A percentile compares a stretch with the other conserved stretches of the same genome.
Evolutionary conservation across 257 asterid species (phyloP).

Genomic region (Solanum verrucosum): DNA sequence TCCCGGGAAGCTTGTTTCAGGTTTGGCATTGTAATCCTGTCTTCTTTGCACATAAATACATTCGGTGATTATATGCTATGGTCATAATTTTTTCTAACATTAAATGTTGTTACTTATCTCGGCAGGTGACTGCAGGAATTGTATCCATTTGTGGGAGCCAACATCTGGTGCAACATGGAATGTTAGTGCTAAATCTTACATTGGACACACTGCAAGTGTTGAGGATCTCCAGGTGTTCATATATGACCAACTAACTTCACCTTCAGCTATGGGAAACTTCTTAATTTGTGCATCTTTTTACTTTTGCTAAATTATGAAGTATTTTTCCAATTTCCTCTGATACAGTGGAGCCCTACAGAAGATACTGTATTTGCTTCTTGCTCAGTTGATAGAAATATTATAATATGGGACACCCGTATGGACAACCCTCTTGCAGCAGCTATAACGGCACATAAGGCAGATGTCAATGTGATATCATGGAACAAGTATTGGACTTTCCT

Average conservation of each 20-base stretch:
- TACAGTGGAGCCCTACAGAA: constrained; percentile 96
- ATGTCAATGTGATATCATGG: constrained; percentile 97
- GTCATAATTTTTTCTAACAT: neutral
- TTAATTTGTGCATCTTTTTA: neutral
- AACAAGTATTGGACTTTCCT: constrained; percentile 49
- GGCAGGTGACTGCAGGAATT: constrained; percentile 77
- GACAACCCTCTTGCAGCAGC: constrained; percentile 76
- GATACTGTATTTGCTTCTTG: constrained; percentile 76
- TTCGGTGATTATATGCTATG: neutral
- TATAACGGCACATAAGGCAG: constrained; percentile 77
- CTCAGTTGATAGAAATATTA: constrained; percentile 79
- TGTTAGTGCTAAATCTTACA: constrained; percentile 34
- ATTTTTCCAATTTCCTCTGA: constrained; percentile 1
- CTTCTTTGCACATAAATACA: neutral
- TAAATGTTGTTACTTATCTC: neutral
- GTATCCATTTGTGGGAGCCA: constrained; percentile 92
- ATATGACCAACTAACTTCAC: neutral
- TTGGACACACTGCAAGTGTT: constrained; percentile 58
- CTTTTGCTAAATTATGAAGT: neutral
- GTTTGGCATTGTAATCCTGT: constrained; percentile 17
- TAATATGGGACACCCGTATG: constrained; percentile 78
- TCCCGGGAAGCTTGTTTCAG: constrained; percentile 86
- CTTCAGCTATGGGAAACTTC: neutral
- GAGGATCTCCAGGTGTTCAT: constrained; percentile 73
- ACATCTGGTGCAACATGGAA: constrained; percentile 71